A percentile compares a stretch with the other conserved stretches of the same genome.
These are phyloP conservation scores for Coniferiporia weirii DNA, from an alignment of 1,284 basidiomycete species.

Conservation along the genomic window DNA sequence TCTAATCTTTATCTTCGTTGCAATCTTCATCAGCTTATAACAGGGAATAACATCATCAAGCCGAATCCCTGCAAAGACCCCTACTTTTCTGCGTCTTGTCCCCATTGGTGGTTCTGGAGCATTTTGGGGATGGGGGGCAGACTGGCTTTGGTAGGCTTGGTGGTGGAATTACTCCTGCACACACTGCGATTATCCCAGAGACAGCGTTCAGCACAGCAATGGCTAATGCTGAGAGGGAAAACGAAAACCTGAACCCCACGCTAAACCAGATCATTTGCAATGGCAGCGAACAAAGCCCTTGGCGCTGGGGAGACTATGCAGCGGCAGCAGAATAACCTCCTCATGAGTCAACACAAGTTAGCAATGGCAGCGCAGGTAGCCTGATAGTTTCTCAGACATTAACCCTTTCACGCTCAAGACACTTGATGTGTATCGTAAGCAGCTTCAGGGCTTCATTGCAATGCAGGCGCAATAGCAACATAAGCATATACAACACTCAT, in stretches of 20 bases:
- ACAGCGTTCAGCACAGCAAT: conserved; percentile 21
- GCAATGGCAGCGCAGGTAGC: conserved; percentile 29
- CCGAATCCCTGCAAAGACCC: conserved; percentile 83
- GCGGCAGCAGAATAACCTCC: conserved; percentile 13
- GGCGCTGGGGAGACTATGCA: conserved; percentile 12
- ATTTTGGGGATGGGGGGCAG: conserved; percentile 82
- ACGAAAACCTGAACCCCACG: conserved; percentile 81
- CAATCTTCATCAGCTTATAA: conserved; percentile 12
- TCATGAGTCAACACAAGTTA: conserved; percentile 22
- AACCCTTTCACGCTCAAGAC: conserved; percentile 81
- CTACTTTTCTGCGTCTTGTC: conserved; percentile 52
- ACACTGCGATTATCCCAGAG: conserved; percentile 76
- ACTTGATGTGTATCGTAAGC: conserved; percentile 81
- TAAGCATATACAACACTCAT: conserved; percentile 3
- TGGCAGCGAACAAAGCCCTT: conserved; percentile 21
- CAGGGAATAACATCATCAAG: conserved; percentile 39
- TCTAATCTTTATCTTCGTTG: conserved; percentile 29
- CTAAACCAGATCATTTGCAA: conserved; percentile 40
- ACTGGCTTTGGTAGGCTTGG: conserved; percentile 35
- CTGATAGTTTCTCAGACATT: conserved; percentile 67
- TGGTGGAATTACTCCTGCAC: conserved; percentile 66
- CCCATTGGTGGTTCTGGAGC: conserved; percentile 29
- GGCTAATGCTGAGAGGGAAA: conserved; percentile 35
- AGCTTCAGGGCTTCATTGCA: conserved; percentile 82
- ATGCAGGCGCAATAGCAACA: conserved; percentile 31